Evolutionary conservation across 179 eudicot species (phyloP), one percentile per base, ranked within the genome.

Genomic region (Corrigiola litoralis): DNA sequence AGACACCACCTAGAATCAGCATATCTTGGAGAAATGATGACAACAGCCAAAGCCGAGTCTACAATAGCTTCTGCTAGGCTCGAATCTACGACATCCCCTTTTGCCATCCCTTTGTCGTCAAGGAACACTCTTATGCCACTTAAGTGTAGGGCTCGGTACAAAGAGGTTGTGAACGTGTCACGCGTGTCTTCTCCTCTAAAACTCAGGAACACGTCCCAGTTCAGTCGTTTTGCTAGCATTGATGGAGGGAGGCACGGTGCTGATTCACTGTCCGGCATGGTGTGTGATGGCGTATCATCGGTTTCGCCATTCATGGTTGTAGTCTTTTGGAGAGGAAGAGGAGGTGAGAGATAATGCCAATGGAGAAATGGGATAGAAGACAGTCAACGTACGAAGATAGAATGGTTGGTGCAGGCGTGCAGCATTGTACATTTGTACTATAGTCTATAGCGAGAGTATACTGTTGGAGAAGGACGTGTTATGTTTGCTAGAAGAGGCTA

Each of bases 131-230:
- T 45, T 20, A 74, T 34, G 2, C 60, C 74, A 33, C 58, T 63
- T 17, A 12, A 10, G 24, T 25, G 1, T 0, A 79, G 76, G 21
- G 76, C 61, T 0, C 24, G 4, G 47, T 53, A 42, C 12, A 81
- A 72, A 0, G 24, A 2, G 5, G n/a, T 31, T 2, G 75, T 70
- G 67, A 81, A 58, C 21, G 27, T 40, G 18, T 62, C 42, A 1
- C 85, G 78, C 12, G 85, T 78, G 62, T 81, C 82, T 16, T 67
- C 82, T 1, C 77, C 85, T 70, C 82, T 32, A 68, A 81, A 81
- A 62, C 77, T 81, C 46, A 81, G 38, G 70, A 75, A 81, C 16
- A 79, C 80, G 66, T 81, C 85, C 79, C 80, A 79, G 23, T 31
- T 66, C 1, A 78, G 72, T 0, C 82, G 78, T 27, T 49, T 41